A percentile compares a stretch with the other conserved stretches of the same genome.
Evolutionary conservation across 352 stramenopile genomes (phyloP).

Genomic region (Phytopythium chamaehyphon): DNA sequence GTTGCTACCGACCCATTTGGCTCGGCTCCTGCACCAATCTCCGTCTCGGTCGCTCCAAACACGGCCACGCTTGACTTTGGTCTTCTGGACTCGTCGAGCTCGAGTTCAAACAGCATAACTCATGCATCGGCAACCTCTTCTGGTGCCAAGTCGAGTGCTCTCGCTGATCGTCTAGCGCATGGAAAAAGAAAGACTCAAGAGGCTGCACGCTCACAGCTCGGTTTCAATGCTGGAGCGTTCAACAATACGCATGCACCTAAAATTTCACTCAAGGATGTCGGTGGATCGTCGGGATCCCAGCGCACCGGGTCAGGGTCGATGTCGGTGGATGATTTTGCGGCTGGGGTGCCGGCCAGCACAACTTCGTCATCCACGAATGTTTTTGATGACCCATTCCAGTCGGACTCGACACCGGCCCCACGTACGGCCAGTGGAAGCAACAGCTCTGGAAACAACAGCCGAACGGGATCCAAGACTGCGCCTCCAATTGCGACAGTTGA

Average conservation of each 20-base stretch:
- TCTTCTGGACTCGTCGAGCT: conserved; percentile 3
- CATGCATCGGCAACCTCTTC: background rate
- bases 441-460: too few relatives aligned
- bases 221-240: conserved; percentile 57
- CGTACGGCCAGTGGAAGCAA: conserved; percentile 8
- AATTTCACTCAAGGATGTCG: conserved; percentile 65
- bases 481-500: conserved; percentile 12
- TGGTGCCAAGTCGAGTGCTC: conserved; percentile 45
- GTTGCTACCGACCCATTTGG: conserved; percentile 4
- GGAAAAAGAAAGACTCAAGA: conserved; percentile 71
- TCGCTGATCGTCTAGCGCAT: conserved; percentile 56
- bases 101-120: too few relatives aligned
- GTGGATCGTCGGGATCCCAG: conserved; percentile 3
- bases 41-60: conserved; percentile 4
- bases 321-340: conserved; percentile 1
- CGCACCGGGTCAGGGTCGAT: conserved; percentile 13
- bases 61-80: conserved; percentile 17
- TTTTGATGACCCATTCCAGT: conserved; percentile 17
- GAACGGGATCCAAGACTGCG: too few relatives aligned
- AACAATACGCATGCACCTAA: conserved; percentile 21
- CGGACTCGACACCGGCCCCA: conserved; percentile 4
- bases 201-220: conserved; percentile 52
- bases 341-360: conserved; percentile 8
- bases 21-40: conserved; percentile 8
- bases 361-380: background rate